Conservation (phyloP, 441 rosid species). For the Jatropha podagrica region DNA sequence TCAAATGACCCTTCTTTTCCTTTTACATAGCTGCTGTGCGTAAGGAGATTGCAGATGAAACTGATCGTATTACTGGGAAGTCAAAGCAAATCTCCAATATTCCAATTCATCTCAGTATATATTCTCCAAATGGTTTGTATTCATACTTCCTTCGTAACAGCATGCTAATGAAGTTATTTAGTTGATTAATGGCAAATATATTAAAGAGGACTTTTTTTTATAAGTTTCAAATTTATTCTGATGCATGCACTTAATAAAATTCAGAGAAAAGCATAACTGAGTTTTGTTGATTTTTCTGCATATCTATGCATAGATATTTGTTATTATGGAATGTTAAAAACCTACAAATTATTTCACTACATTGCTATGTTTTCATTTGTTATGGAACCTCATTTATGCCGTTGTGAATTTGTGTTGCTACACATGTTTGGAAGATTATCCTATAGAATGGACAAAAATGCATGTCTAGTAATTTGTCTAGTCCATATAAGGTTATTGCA, state of each 20-base stretch:
- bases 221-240: background rate
- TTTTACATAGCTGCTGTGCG: constrained; percentile 79
- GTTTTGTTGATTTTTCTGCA: too few relatives aligned
- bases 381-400: background rate
- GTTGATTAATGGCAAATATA: background rate
- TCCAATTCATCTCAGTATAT: constrained; percentile 94
- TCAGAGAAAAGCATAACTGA: background rate
- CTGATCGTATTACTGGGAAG: constrained; percentile 94
- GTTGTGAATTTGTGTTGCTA: background rate
- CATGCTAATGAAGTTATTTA: constrained; percentile 13
- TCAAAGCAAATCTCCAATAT: constrained; percentile 85
- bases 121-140: constrained; percentile 86
- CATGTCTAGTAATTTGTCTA: background rate
- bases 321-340: background rate
- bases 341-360: background rate
- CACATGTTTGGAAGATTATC: background rate
- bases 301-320: too few relatives aligned
- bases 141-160: constrained; percentile 5
- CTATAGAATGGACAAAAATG: background rate
- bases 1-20: constrained; percentile 17
- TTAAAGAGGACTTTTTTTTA: background rate
- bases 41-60: constrained; percentile 91
- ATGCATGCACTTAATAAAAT: background rate
- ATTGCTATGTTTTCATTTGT: background rate
- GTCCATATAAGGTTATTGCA: background rate